These are phyloP conservation scores for Entophlyctis helioformis DNA, from an alignment of 192 early-diverging fungal genomes.

Conservation along the genomic window DNA sequence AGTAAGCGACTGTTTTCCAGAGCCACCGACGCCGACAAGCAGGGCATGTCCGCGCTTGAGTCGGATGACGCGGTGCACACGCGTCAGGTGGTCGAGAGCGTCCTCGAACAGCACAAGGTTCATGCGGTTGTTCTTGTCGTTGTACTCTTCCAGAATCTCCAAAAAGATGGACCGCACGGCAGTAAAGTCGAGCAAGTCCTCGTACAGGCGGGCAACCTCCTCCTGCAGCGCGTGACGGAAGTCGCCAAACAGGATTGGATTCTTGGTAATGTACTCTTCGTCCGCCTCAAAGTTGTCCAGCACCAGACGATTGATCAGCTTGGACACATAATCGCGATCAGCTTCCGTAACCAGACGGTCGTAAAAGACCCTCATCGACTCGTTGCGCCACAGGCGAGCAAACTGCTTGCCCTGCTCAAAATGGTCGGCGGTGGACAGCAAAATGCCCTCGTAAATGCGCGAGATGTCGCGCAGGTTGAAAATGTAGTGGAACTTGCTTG, in stretches of 20 bases:
- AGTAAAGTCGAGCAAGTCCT: slow-evolving; percentile 47
- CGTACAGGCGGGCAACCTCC: slow-evolving; percentile 41
- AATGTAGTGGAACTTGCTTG: slow-evolving; percentile 53
- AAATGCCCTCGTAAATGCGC: slow-evolving; percentile 43
- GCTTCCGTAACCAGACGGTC: slow-evolving; percentile 40
- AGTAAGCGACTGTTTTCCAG: slow-evolving; percentile 47
- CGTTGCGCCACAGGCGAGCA: slow-evolving; percentile 44
- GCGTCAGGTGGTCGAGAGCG: slow-evolving; percentile 42
- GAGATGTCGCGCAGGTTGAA: slow-evolving; percentile 54
- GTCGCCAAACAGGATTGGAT: slow-evolving; percentile 46
- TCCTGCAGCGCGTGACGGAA: slow-evolving; percentile 48
- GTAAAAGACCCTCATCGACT: slow-evolving; percentile 41
- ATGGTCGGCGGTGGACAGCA: slow-evolving; percentile 38
- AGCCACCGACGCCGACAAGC: slow-evolving; percentile 49
- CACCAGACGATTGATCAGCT: slow-evolving; percentile 40
- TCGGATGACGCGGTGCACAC: slow-evolving; percentile 41
- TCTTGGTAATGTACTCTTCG: slow-evolving; percentile 38
- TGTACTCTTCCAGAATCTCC: slow-evolving; percentile 50
- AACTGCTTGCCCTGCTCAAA: slow-evolving; percentile 37
- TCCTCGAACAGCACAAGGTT: slow-evolving; percentile 54
- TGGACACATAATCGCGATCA: slow-evolving; percentile 40
- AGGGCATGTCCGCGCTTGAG: slow-evolving; percentile 44
- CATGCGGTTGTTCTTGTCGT: slow-evolving; percentile 47
- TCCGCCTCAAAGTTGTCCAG: slow-evolving; percentile 45
- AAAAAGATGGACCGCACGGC: slow-evolving; percentile 47